Evolutionary conservation across 2,329 filamentous ascomycete species (phyloP).

Genomic region (Pestalotiopsis sp.): DNA sequence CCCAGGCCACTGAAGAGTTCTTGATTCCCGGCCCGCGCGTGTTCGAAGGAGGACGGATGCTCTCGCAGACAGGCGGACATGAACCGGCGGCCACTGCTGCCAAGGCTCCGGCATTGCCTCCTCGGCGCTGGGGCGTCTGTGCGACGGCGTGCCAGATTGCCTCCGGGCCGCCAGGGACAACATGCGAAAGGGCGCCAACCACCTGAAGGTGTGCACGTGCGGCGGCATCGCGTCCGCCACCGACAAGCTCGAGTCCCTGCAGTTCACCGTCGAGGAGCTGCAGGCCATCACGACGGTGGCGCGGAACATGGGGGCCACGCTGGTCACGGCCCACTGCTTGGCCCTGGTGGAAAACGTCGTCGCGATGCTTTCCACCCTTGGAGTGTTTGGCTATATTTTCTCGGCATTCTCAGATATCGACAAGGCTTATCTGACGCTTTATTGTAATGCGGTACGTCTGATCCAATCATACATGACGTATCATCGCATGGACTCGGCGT

Average conservation of each 20-base stretch:
- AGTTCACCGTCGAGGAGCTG: constrained; percentile 52
- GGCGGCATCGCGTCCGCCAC: constrained; percentile 50
- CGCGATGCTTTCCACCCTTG: constrained; percentile 19
- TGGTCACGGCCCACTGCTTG: constrained; percentile 50
- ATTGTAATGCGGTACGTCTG: background rate
- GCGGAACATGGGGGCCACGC: constrained; percentile 38
- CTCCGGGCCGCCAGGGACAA: constrained; percentile 46
- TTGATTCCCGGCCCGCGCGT: background rate
- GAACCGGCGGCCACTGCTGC: background rate
- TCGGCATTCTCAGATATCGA: background rate
- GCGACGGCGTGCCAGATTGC: constrained; percentile 48
- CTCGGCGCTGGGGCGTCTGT: constrained; percentile 37
- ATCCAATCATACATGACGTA: background rate
- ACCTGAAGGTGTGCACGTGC: constrained; percentile 53
- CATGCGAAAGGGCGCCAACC: constrained; percentile 47
- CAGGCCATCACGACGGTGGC: constrained; percentile 46
- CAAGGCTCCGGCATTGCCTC: background rate
- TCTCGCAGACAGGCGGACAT: background rate
- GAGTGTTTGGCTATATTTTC: background rate
- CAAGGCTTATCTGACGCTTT: background rate
- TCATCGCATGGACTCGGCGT: background rate
- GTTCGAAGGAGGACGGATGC: background rate
- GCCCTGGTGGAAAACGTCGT: constrained; percentile 23
- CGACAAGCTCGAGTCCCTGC: constrained; percentile 44
- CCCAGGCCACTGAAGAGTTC: background rate